Conservation (phyloP, 768 basidiomycete species). For the Pleurotus djamor region DNA sequence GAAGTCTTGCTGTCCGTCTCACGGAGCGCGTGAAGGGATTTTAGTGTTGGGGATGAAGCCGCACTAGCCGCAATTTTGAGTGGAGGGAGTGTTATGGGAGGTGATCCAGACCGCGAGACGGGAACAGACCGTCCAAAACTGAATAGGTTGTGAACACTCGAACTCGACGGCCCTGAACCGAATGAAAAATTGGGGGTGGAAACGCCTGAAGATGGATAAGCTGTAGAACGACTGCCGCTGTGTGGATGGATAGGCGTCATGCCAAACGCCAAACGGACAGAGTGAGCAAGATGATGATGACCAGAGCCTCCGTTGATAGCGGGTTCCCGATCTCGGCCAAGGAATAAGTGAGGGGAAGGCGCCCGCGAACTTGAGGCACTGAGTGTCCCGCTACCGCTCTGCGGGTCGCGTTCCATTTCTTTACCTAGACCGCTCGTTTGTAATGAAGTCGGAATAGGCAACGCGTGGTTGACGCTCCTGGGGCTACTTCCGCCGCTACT, state of each 20-base stretch:
- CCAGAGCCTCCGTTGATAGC: slow-evolving; percentile 12
- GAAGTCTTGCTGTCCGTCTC: neutral
- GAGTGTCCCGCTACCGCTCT: slow-evolving; percentile 25
- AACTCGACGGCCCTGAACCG: neutral
- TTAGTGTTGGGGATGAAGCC: slow-evolving; percentile 4
- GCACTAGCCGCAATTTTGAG: slow-evolving; percentile 39
- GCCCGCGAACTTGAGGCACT: slow-evolving; percentile 59
- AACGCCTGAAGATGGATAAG: slow-evolving; percentile 17
- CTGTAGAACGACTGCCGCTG: slow-evolving; percentile 8
- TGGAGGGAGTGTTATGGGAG: slow-evolving; percentile 73
- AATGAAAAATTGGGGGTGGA: neutral
- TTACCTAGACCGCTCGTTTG: slow-evolving; percentile 4
- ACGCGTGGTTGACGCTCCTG: slow-evolving; percentile 39
- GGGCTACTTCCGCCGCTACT: slow-evolving; percentile 68
- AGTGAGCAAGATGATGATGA: slow-evolving; percentile 72
- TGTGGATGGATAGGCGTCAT: slow-evolving; percentile 79
- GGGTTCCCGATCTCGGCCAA: slow-evolving; percentile 13
- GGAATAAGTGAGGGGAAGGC: slow-evolving; percentile 47
- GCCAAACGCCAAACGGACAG: slow-evolving; percentile 84
- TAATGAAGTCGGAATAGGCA: slow-evolving; percentile 4
- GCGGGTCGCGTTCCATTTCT: slow-evolving; percentile 1
- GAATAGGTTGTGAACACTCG: neutral
- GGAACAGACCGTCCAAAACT: slow-evolving; percentile 37
- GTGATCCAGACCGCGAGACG: slow-evolving; percentile 60
- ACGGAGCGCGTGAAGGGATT: slow-evolving; percentile 2